Base-by-base conservation (phyloP, 208 protist genomes). In the Crithidia mellificae region DNA sequence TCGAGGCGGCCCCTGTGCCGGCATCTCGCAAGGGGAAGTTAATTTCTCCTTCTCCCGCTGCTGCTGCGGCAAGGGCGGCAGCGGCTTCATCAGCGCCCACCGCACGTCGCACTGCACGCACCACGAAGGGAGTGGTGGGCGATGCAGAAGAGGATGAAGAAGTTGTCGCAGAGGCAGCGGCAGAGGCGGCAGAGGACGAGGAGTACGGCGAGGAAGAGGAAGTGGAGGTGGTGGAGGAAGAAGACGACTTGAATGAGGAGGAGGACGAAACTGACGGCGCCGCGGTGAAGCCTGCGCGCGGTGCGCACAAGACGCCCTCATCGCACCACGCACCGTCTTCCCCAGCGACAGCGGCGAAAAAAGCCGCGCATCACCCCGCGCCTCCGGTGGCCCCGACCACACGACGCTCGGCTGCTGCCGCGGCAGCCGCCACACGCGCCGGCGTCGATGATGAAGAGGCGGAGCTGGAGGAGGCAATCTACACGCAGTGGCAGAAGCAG, bases 401-500 rank as follows among this genome's bases (percentile, higher is more conserved):
- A 7, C 64, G 55, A 8, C 64, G 64, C 47, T 19, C 63, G 3
- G 38, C 39, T 1, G 58, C 44, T 12, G 29, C 58, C 44, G 44
- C 58, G 6, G 17, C 58, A 4, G 20, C 20, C 3, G 47, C 66
- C 6, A 56, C 54, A n/a, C 27, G 61, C 14, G 63, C 50, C 15
- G 25, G 50, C 43, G 51, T 49, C 20, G 41, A 53, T 1, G 63
- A 72, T 20, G 71, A 77, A 32, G 64, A 70, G 20, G 71, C 47
- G 47, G 32, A 47, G 57, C 44, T 70, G 20, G 64, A 68, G 46
- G 64, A 71, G 27, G 72, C 43, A 1, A 53, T 68, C 44, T 71
- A 71, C 51, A 54, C 24, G 5, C 64, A 75, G 36, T 68, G 61
- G 59, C 61, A 63, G 61, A 65, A 67, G 61, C 50, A 74, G 52